Evolutionary conservation across 371 early-diverging fungal genomes (phyloP).

Genomic region (Nosema muscidifuracis): DNA sequence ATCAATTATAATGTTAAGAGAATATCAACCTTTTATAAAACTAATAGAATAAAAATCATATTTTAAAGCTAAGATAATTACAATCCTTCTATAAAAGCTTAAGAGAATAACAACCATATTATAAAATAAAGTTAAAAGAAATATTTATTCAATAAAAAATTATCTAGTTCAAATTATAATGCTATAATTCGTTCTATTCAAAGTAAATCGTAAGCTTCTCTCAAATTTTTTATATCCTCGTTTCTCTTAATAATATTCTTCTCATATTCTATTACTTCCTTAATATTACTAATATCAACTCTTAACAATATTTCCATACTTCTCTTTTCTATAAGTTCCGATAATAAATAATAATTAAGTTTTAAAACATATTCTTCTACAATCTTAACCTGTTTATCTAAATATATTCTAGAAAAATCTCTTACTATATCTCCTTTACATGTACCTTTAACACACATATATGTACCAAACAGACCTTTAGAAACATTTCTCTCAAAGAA

Average conservation of each 20-base stretch:
- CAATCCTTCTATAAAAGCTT: too few species aligned
- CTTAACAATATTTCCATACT: not conserved
- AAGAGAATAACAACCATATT: too few species aligned
- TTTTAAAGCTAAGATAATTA: too few species aligned
- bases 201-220: not conserved
- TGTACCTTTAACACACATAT: not conserved
- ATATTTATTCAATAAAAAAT: not conserved
- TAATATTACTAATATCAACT: not conserved
- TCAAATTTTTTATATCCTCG: not conserved
- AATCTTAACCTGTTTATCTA: not conserved
- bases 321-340: not conserved
- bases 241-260: not conserved
- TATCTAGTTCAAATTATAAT: not conserved
- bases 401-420: not conserved
- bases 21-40: too few species aligned
- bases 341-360: not conserved
- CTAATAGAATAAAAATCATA: too few species aligned
- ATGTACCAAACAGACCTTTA: not conserved
- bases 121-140: too few species aligned
- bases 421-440: constrained; percentile 1
- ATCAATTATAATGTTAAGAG: too few species aligned
- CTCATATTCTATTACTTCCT: not conserved
- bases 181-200: not conserved
- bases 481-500: not conserved
- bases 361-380: not conserved